These are phyloP conservation scores for Syzygium malaccense DNA, from an alignment of 441 rosid genomes.

Conservation along the genomic window DNA sequence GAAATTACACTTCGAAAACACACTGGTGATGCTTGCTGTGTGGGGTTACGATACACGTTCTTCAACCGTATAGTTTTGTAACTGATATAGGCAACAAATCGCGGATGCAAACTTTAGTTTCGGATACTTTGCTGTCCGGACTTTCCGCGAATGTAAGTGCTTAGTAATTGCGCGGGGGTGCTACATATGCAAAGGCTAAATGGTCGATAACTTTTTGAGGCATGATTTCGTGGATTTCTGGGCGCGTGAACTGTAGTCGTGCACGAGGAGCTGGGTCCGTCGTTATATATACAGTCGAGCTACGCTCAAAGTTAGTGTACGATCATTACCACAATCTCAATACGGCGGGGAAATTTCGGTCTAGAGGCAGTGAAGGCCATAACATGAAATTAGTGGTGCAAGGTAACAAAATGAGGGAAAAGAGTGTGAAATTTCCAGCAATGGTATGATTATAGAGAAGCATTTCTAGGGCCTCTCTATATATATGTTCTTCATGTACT, in stretches of 20 bases:
- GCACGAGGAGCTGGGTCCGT: background rate
- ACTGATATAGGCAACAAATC: background rate
- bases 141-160: background rate
- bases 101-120: background rate
- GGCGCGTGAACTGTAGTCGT: background rate
- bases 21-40: background rate
- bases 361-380: background rate
- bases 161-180: background rate
- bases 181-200: background rate
- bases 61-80: background rate
- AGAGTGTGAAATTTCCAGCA: background rate
- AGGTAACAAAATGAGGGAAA: background rate
- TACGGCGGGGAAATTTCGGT: background rate
- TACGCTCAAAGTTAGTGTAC: background rate
- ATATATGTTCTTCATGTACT: background rate
- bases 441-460: background rate
- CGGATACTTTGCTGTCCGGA: background rate
- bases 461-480: background rate
- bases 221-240: background rate
- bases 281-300: background rate
- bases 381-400: background rate
- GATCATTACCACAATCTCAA: background rate
- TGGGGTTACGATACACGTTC: background rate
- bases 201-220: background rate
- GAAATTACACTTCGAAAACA: background rate